Evolutionary conservation across 306 rosid species (phyloP).

Genomic region (Cicer cuneatum): DNA sequence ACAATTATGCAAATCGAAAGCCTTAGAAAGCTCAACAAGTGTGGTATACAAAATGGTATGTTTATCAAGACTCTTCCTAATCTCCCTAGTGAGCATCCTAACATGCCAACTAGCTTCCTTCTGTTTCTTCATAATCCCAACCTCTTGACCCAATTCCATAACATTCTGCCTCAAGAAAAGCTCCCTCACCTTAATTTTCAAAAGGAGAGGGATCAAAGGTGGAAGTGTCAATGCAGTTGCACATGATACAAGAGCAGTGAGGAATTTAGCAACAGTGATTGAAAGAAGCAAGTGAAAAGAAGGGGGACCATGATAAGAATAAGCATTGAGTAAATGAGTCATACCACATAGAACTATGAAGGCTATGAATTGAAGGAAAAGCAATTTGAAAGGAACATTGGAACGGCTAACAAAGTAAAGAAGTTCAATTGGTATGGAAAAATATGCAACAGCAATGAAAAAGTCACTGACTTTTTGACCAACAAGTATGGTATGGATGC

Average conservation of each 20-base stretch:
- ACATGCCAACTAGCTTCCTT: slow-evolving; percentile 87
- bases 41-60: slow-evolving; percentile 80
- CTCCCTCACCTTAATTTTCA: slow-evolving; percentile 78
- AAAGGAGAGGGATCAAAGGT: slow-evolving; percentile 74
- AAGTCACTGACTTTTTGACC: slow-evolving; percentile 83
- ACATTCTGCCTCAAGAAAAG: slow-evolving; percentile 74
- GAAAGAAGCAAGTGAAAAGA: slow-evolving; percentile 67
- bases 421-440: slow-evolving; percentile 87
- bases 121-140: slow-evolving; percentile 81
- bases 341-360: slow-evolving; percentile 87
- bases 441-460: slow-evolving; percentile 85
- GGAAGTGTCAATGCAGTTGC: slow-evolving; percentile 82
- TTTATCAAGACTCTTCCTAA: slow-evolving; percentile 75
- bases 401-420: slow-evolving; percentile 89
- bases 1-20: slow-evolving; percentile 70
- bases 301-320: slow-evolving; percentile 71
- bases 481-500: slow-evolving; percentile 66
- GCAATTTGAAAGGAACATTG: slow-evolving; percentile 90
- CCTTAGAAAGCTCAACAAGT: slow-evolving; percentile 82
- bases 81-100: slow-evolving; percentile 79
- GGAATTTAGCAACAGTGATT: slow-evolving; percentile 76
- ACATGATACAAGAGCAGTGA: slow-evolving; percentile 81
- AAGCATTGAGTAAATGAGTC: slow-evolving; percentile 87
- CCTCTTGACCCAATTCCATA: slow-evolving; percentile 76
- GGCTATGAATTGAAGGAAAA: slow-evolving; percentile 78